phyloP scores from a whole-genome alignment of 345 rosid species.

The Dipteronia sinensis region DNA sequence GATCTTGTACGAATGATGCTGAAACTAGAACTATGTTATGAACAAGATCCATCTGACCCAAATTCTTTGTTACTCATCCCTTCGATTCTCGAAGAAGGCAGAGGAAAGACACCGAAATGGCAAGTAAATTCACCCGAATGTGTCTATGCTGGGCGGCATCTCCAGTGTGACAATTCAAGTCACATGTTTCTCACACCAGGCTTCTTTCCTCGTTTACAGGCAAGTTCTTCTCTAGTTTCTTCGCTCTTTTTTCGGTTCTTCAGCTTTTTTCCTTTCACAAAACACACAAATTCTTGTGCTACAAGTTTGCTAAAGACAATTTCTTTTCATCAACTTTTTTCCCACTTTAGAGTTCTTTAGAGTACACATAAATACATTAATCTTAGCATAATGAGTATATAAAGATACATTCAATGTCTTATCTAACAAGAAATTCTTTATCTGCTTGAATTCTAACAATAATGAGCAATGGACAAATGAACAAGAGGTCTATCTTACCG shows the following conservation, averaged over 20 bases:
- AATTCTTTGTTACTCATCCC: slow-evolving; percentile 74
- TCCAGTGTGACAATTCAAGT: slow-evolving; percentile 87
- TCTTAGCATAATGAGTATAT: background rate
- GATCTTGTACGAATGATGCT: slow-evolving; percentile 83
- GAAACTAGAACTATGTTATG: slow-evolving; percentile 82
- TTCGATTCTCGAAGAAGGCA: slow-evolving; percentile 90
- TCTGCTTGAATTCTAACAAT: too few relatives aligned
- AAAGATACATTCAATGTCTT: background rate
- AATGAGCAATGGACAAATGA: too few relatives aligned
- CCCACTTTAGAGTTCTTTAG: background rate
- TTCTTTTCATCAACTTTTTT: background rate
- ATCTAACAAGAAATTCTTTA: background rate
- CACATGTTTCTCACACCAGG: slow-evolving; percentile 88
- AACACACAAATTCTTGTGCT: background rate
- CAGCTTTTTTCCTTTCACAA: background rate
- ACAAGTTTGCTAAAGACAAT: background rate
- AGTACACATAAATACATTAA: background rate
- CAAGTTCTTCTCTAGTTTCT: slow-evolving; percentile 19
- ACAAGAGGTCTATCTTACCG: too few relatives aligned
- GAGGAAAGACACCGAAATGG: slow-evolving; percentile 91
- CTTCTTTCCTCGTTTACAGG: slow-evolving; percentile 96
- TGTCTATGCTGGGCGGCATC: slow-evolving; percentile 83
- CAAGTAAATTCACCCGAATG: slow-evolving; percentile 55
- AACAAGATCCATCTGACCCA: slow-evolving; percentile 74
- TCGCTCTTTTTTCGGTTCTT: background rate